phyloP scores from a whole-genome alignment of 305 asterid genomes.

The Rubia occidens region DNA sequence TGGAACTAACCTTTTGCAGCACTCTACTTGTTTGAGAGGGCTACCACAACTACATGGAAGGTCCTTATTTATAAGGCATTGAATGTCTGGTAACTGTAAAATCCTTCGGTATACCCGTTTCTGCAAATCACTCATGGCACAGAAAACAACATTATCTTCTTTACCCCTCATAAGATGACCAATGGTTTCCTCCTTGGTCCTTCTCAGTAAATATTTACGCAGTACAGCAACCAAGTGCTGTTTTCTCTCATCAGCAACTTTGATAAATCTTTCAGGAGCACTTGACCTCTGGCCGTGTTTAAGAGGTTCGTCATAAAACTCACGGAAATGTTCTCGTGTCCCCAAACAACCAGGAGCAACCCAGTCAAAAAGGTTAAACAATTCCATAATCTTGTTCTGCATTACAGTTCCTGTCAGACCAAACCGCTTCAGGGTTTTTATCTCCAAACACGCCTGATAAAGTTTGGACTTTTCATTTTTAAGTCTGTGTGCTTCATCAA shows the following conservation, averaged over 20 bases:
- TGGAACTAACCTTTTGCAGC: constrained; percentile 75
- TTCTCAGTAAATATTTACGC: constrained; percentile 64
- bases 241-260: constrained; percentile 73
- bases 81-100: constrained; percentile 77
- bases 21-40: constrained; percentile 83
- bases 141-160: constrained; percentile 90
- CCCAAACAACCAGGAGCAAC: constrained; percentile 83
- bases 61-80: constrained; percentile 83
- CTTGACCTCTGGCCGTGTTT: constrained; percentile 96
- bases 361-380: constrained; percentile 83
- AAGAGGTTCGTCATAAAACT: constrained; percentile 90
- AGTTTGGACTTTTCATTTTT: constrained; percentile 93
- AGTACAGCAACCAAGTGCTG: constrained; percentile 69
- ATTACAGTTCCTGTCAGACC: constrained; percentile 94
- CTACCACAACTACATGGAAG: constrained; percentile 90
- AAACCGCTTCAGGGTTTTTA: constrained; percentile 66
- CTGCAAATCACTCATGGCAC: constrained; percentile 90
- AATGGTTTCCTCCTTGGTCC: constrained; percentile 93
- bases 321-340: constrained; percentile 84
- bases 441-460: constrained; percentile 52
- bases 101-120: constrained; percentile 74
- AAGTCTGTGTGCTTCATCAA: constrained; percentile 89
- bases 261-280: constrained; percentile 71
- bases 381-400: constrained; percentile 93
- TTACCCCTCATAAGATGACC: constrained; percentile 98